Conservation (phyloP, 23 red algal species). For the Gracilaria vermiculophylla region DNA sequence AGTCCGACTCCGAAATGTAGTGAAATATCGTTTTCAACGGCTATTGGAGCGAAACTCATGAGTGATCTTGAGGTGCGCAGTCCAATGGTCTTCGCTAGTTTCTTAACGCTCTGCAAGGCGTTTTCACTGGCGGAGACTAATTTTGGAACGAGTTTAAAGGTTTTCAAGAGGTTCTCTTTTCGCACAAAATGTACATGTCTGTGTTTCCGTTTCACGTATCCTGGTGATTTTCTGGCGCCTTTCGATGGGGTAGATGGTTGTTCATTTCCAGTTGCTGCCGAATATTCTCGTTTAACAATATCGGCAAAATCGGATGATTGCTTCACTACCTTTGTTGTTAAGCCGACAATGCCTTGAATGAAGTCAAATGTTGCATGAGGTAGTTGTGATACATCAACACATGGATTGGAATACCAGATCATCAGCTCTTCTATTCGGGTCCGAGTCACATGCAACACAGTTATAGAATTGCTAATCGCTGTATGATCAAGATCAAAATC, state of each 20-base stretch:
- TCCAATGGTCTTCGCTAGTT: slow-evolving; percentile 32
- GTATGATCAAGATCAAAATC: slow-evolving; percentile 3
- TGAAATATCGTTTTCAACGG: slow-evolving; percentile 23
- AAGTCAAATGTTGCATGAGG: slow-evolving; percentile 5
- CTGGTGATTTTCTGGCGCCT: slow-evolving; percentile 26
- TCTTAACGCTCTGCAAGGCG: slow-evolving; percentile 8
- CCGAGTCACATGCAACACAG: background rate
- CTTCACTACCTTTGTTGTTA: slow-evolving; percentile 8
- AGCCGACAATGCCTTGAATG: slow-evolving; percentile 14
- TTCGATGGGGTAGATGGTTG: background rate
- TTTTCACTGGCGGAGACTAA: slow-evolving; percentile 21
- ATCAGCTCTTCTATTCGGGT: slow-evolving; percentile 14
- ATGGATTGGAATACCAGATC: slow-evolving; percentile 31
- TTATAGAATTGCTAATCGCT: background rate
- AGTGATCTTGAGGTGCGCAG: slow-evolving; percentile 9
- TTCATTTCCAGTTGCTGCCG: background rate
- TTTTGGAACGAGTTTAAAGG: slow-evolving; percentile 13
- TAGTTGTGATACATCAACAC: slow-evolving; percentile 6
- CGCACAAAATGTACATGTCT: background rate
- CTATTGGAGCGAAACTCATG: background rate
- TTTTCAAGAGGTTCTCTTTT: background rate
- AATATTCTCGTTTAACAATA: background rate
- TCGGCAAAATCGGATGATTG: background rate
- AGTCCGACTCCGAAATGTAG: slow-evolving; percentile 46
- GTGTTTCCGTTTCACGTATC: slow-evolving; percentile 27